These are phyloP conservation scores for Hortiboletus flavorubellus DNA, from an alignment of 768 basidiomycete species.

Conservation along the genomic window DNA sequence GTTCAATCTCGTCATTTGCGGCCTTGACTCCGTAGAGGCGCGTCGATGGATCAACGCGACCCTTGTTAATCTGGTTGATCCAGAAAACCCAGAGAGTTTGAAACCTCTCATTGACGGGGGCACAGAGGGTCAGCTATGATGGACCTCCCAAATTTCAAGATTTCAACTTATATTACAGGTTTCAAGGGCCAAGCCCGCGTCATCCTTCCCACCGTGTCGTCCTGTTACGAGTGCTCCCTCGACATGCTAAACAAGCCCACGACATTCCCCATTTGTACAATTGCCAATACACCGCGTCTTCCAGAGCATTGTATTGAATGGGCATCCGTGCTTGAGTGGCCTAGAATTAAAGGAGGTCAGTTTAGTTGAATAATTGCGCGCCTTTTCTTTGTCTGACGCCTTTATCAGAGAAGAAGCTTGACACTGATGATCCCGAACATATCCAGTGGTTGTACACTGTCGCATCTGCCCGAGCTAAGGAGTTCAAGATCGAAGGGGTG, in stretches of 20 bases:
- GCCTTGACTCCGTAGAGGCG: conserved; percentile 95
- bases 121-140: conserved; percentile 72
- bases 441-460: conserved; percentile 88
- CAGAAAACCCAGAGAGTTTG: conserved; percentile 87
- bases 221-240: conserved; percentile 97
- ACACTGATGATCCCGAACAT: conserved; percentile 96
- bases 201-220: conserved; percentile 90
- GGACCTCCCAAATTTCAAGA: neutral
- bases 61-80: conserved; percentile 89
- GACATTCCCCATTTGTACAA: conserved; percentile 97
- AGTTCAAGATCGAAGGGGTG: conserved; percentile 97
- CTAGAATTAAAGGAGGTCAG: conserved; percentile 83
- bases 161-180: conserved; percentile 44
- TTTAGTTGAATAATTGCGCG: neutral
- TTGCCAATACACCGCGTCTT: conserved; percentile 95
- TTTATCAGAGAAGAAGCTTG: conserved; percentile 78
- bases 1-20: conserved; percentile 96
- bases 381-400: conserved; percentile 1
- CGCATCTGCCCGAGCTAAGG: conserved; percentile 79
- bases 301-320: conserved; percentile 99
- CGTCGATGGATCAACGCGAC: conserved; percentile 99
- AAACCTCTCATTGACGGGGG: conserved; percentile 98
- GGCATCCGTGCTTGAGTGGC: conserved; percentile 99
- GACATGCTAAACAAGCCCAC: conserved; percentile 99
- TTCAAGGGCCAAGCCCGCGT: conserved; percentile 99